These are phyloP conservation scores for Naumovozyma castellii DNA, from an alignment of 805 yeast genomes.

Conservation along the genomic window DNA sequence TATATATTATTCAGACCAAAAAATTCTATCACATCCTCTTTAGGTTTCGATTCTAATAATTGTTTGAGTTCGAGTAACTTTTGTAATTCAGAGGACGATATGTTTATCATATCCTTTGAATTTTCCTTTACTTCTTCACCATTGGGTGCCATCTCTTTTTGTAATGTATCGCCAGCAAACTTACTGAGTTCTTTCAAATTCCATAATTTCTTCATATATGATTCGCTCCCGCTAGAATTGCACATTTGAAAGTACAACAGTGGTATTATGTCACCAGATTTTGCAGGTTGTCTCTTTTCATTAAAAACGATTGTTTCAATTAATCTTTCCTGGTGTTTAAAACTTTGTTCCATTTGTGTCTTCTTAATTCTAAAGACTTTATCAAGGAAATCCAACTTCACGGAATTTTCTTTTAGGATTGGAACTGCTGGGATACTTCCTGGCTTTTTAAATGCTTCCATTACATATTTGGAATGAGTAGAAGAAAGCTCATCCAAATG, in stretches of 20 bases:
- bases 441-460: constrained; percentile 9
- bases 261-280: constrained; percentile 14
- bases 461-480: constrained; percentile 16
- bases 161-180: constrained; percentile 29
- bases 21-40: constrained; percentile 52
- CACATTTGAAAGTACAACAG: constrained; percentile 32
- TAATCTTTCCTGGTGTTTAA: constrained; percentile 28
- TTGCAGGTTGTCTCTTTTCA: not conserved
- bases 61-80: constrained; percentile 48
- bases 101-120: not conserved
- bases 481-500: constrained; percentile 33
- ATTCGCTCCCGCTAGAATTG: constrained; percentile 15
- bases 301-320: constrained; percentile 23
- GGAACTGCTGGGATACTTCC: constrained; percentile 19
- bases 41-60: constrained; percentile 61
- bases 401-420: constrained; percentile 17
- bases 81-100: constrained; percentile 33
- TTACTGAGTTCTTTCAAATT: constrained; percentile 42
- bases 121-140: constrained; percentile 4
- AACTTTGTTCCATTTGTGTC: constrained; percentile 31
- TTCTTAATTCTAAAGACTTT: constrained; percentile 30
- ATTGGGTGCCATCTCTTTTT: not conserved
- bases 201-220: constrained; percentile 25
- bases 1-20: constrained; percentile 28
- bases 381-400: constrained; percentile 23